Evolutionary conservation across 805 yeast genomes (phyloP).

Genomic region (Hanseniaspora osmophila): DNA sequence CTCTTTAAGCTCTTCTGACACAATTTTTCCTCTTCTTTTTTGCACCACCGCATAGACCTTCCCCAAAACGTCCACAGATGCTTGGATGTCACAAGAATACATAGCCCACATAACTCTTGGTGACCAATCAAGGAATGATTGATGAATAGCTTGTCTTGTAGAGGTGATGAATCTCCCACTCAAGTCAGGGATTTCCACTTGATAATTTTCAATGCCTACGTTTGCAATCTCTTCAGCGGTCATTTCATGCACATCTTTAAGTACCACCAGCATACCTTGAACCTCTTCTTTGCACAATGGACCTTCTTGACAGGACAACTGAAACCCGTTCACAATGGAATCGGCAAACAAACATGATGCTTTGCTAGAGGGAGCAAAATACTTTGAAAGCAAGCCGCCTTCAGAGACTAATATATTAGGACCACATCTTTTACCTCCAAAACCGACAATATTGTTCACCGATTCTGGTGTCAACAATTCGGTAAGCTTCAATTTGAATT

Average conservation of each 20-base stretch:
- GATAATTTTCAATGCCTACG: conserved; percentile 14
- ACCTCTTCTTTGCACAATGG: conserved; percentile 81
- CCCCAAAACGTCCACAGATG: conserved; percentile 86
- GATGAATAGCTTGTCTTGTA: conserved; percentile 60
- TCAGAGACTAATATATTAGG: conserved; percentile 51
- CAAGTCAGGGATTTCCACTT: conserved; percentile 28
- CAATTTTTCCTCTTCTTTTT: conserved; percentile 68
- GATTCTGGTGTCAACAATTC: conserved; percentile 18
- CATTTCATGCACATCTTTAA: conserved; percentile 27
- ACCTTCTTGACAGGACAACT: conserved; percentile 68
- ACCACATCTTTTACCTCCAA: conserved; percentile 69
- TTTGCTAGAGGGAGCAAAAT: conserved; percentile 13
- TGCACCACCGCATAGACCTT: conserved; percentile 92
- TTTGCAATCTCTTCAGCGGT: conserved; percentile 17
- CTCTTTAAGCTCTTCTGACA: conserved; percentile 90
- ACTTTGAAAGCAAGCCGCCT: conserved; percentile 22
- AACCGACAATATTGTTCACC: conserved; percentile 36
- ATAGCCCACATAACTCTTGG: conserved; percentile 86
- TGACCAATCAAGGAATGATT: conserved; percentile 62
- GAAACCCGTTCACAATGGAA: conserved; percentile 69
- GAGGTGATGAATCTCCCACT: conserved; percentile 64
- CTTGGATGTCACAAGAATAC: conserved; percentile 90
- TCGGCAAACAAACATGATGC: conserved; percentile 35
- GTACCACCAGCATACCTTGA: conserved; percentile 57
- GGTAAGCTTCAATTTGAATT: conserved; percentile 24